These are phyloP conservation scores for Candida corydali DNA, from an alignment of 805 yeast species.

Conservation along the genomic window DNA sequence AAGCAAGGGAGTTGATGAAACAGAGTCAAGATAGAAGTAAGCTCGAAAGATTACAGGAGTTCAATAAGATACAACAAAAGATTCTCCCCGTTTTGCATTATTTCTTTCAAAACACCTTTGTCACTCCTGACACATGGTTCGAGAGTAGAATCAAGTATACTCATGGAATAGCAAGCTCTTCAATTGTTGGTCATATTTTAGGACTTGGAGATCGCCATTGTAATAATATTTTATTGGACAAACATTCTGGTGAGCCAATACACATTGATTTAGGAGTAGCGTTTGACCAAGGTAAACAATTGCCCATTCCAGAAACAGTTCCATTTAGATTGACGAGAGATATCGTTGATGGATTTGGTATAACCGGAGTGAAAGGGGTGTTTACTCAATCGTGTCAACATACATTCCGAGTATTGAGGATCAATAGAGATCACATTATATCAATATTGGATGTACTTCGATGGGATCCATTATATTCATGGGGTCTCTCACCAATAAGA, in stretches of 20 bases:
- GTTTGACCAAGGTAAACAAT: conserved; percentile 84
- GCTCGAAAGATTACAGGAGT: conserved; percentile 43
- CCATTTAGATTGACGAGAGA: conserved; percentile 91
- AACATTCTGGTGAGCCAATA: conserved; percentile 81
- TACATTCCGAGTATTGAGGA: conserved; percentile 62
- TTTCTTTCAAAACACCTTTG: conserved; percentile 67
- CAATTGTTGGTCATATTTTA: conserved; percentile 81
- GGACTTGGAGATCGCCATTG: conserved; percentile 97
- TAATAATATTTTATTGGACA: conserved; percentile 82
- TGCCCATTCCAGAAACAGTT: conserved; percentile 87
- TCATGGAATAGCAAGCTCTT: conserved; percentile 76
- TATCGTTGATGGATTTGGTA: conserved; percentile 85
- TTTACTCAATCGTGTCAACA: conserved; percentile 72
- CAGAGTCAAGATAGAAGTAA: conserved; percentile 45
- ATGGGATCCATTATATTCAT: conserved; percentile 90
- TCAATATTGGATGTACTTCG: conserved; percentile 80
- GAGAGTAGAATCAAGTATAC: conserved; percentile 58
- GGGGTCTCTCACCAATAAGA: conserved; percentile 81
- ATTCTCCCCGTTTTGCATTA: conserved; percentile 65
- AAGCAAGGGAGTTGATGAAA: conserved; percentile 65
- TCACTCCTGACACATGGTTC: conserved; percentile 73
- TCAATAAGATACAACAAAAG: conserved; percentile 41
- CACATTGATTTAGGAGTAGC: conserved; percentile 97
- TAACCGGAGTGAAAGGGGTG: conserved; percentile 77
- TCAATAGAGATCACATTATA: conserved; percentile 63